Conservation (phyloP, 306 rosid species). For the Malus sylvestris region DNA sequence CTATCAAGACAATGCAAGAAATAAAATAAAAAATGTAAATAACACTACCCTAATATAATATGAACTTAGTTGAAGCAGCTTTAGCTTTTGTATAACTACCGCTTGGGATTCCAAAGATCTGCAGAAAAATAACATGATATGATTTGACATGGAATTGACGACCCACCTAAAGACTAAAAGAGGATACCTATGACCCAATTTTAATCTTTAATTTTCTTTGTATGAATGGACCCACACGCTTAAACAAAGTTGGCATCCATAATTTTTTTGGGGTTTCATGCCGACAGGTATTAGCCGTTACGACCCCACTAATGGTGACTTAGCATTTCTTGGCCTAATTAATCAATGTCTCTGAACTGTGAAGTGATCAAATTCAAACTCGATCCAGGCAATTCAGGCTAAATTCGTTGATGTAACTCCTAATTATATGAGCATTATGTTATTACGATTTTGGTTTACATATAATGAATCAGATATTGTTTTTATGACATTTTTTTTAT, state of each 20-base stretch:
- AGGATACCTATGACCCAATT: constrained; percentile 17
- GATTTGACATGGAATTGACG: constrained; percentile 74
- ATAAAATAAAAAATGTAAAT: too few species aligned
- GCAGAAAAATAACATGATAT: constrained; percentile 31
- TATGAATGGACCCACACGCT: constrained; percentile 71
- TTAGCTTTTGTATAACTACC: constrained; percentile 38
- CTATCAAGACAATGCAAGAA: too few species aligned
- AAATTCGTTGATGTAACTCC: constrained; percentile 17
- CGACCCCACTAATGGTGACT: constrained; percentile 54
- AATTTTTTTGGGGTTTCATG: constrained; percentile 36
- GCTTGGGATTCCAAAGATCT: constrained; percentile 81
- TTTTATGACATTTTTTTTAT: too few species aligned
- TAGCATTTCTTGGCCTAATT: not conserved
- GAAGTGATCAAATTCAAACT: constrained; percentile 4
- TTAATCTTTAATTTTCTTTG: constrained; percentile 8
- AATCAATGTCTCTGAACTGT: not conserved
- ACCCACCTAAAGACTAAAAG: constrained; percentile 57
- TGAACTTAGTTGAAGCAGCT: constrained; percentile 13
- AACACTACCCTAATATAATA: not conserved
- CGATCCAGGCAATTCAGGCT: constrained; percentile 18
- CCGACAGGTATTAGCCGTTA: constrained; percentile 60
- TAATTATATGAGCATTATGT: not conserved
- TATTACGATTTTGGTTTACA: not conserved
- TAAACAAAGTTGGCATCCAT: constrained; percentile 76
- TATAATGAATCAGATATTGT: too few species aligned